Conservation (phyloP, 768 basidiomycete species). For the Auricularia cornea region DNA sequence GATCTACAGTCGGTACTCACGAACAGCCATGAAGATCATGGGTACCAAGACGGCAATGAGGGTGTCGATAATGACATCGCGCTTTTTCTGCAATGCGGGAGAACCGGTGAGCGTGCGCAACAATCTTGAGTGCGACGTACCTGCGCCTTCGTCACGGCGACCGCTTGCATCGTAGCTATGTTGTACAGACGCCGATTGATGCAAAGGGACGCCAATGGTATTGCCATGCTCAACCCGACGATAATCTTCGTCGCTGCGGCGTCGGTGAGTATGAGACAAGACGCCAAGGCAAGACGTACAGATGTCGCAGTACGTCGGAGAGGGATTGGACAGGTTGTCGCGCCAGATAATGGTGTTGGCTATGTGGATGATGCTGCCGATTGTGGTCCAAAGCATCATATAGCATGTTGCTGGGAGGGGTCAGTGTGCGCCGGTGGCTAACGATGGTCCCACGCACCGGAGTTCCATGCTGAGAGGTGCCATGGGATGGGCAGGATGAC, state of each 20-base stretch:
- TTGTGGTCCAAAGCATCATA: neutral
- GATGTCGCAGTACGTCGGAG: slow-evolving; percentile 42
- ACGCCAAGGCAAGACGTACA: slow-evolving; percentile 17
- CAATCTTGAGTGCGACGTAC: slow-evolving; percentile 12
- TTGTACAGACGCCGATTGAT: slow-evolving; percentile 57
- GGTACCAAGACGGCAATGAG: slow-evolving; percentile 41
- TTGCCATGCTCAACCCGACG: slow-evolving; percentile 35
- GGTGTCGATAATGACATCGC: slow-evolving; percentile 35
- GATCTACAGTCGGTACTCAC: too few species aligned
- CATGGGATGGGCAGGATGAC: slow-evolving; percentile 55
- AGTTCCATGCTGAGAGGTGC: slow-evolving; percentile 68
- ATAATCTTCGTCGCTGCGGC: slow-evolving; percentile 35
- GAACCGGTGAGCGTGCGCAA: neutral
- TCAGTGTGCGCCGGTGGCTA: slow-evolving; percentile 36
- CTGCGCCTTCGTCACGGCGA: slow-evolving; percentile 41
- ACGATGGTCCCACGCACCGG: slow-evolving; percentile 64
- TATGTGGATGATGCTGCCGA: slow-evolving; percentile 18
- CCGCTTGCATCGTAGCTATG: slow-evolving; percentile 45
- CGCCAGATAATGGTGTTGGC: slow-evolving; percentile 31
- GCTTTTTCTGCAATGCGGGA: slow-evolving; percentile 31
- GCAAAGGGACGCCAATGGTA: slow-evolving; percentile 47
- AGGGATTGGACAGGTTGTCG: slow-evolving; percentile 22
- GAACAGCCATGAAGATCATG: slow-evolving; percentile 30
- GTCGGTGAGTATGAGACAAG: neutral
- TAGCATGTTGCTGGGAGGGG: neutral